Base-by-base conservation (phyloP, 192 early-diverging fungal genomes). In the Coemansia brasiliensis region DNA sequence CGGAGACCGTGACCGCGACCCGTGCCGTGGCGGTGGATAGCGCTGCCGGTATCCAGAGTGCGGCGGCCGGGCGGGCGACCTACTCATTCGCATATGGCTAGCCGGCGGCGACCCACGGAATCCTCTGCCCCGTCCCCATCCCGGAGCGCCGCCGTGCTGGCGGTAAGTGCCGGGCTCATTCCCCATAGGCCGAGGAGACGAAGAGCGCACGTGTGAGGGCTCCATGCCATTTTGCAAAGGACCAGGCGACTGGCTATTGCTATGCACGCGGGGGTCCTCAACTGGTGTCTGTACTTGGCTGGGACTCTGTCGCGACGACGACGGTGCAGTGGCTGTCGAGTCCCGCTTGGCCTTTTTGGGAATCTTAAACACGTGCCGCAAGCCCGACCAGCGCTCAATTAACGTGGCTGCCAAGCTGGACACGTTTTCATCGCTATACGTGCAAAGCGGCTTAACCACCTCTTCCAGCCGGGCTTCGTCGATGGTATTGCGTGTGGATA, bases 401-500 rank as follows among this genome's bases (percentile, higher is more conserved):
- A 78, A 45, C 24, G 66, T 51, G 25, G 38, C 42, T 4, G 69
- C 69, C 51, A 78, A 17, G 35, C 38, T 50, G 22, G 64, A 55
- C 6, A 78, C 64, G 29, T 71, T 78, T 41, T 78, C 74, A 39
- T 78, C 74, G 53, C 61, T 63, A 39, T 63, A 71, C 11, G 26
- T 32, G 21, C 64, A 67, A 56, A 78, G 48, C n/a, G 63, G 68
- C 57, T 61, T 62, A 38, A 95, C 68, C 9, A 82, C 69, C 9
- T 85, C 88, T 55, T 91, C 88, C 52, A 97, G 72, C 9, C 86
- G 78, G 26, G 81, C 86, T 39, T 92, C 93, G 26, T 89, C 85
- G 17, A 95, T 83, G 3, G 86, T 80, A 67, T 98, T 94, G 25
- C 86, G 70, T 7, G 90, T 87, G 6, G 88, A 64, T 10, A 94